phyloP scores from a whole-genome alignment of 768 basidiomycete genomes.

The Strobilomyces confusus region DNA sequence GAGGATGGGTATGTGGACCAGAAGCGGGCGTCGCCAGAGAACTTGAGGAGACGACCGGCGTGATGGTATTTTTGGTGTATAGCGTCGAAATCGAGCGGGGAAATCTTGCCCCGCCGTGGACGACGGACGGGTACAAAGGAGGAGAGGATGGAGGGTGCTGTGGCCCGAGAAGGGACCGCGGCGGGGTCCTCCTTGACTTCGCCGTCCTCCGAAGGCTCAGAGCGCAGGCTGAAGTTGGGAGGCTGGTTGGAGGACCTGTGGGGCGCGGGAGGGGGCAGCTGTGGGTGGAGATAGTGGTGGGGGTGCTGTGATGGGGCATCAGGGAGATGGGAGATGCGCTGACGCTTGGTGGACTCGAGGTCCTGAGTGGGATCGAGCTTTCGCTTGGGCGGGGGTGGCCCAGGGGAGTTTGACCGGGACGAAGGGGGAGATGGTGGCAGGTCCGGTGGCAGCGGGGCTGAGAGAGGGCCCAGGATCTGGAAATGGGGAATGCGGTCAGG shows the following conservation, averaged over 20 bases:
- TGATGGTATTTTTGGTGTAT: constrained; percentile 68
- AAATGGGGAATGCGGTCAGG: constrained; percentile 15
- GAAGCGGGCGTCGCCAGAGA: constrained; percentile 76
- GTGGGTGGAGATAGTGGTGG: constrained; percentile 29
- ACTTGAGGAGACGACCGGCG: constrained; percentile 73
- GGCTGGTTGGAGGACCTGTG: constrained; percentile 22
- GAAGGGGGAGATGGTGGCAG: constrained; percentile 44
- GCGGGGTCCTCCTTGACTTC: constrained; percentile 41
- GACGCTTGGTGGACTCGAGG: constrained; percentile 28
- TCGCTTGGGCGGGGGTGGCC: constrained; percentile 35
- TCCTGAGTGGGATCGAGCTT: constrained; percentile 31
- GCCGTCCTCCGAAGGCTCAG: constrained; percentile 45
- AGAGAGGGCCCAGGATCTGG: constrained; percentile 40
- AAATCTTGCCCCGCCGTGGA: constrained; percentile 57
- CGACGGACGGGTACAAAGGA: constrained; percentile 56
- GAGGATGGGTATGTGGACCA: constrained; percentile 67
- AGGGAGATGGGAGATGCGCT: constrained; percentile 24
- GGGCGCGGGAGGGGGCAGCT: constrained; percentile 17
- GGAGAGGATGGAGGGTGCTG: constrained; percentile 32
- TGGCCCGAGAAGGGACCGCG: constrained; percentile 18
- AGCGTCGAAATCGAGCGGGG: constrained; percentile 47
- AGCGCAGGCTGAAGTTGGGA: constrained; percentile 27
- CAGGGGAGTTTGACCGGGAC: constrained; percentile 41
- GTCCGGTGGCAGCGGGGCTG: constrained; percentile 40
- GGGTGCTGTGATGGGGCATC: constrained; percentile 28